phyloP scores from a whole-genome alignment of 2,329 filamentous ascomycete species.

The Xylariaceae sp. region DNA sequence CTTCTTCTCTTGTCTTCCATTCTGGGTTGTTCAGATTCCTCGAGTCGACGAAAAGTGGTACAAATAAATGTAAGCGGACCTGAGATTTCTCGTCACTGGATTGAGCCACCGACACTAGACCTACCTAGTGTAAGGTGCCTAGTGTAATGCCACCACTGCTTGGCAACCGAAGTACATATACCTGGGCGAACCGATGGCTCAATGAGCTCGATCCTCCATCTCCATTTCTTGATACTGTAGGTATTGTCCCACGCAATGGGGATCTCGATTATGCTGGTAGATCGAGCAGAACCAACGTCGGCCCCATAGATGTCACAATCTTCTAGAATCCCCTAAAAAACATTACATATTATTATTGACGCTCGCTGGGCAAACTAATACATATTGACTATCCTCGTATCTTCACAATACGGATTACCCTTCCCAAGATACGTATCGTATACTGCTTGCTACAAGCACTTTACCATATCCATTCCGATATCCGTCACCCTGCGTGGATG shows the following conservation, averaged over 20 bases:
- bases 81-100: neutral
- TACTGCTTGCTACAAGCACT: neutral
- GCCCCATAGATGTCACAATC: slow-evolving; percentile 29
- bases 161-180: slow-evolving; percentile 11
- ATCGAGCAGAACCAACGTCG: slow-evolving; percentile 28
- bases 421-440: too few relatives aligned
- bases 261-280: slow-evolving; percentile 31
- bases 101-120: neutral
- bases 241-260: slow-evolving; percentile 25
- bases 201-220: slow-evolving; percentile 12
- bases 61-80: neutral
- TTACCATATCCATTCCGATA: slow-evolving; percentile 22
- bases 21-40: neutral
- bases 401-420: slow-evolving; percentile 13
- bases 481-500: slow-evolving; percentile 2
- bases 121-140: neutral
- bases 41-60: neutral
- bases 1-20: neutral
- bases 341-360: slow-evolving; percentile 31
- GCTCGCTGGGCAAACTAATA: slow-evolving; percentile 20
- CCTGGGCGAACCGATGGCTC: slow-evolving; percentile 10
- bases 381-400: slow-evolving; percentile 25
- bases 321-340: slow-evolving; percentile 30
- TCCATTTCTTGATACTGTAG: slow-evolving; percentile 3
- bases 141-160: slow-evolving; percentile 1